Conservation (phyloP, 1,139 yeast genomes). For the Blastobotrys ciferrii region DNA sequence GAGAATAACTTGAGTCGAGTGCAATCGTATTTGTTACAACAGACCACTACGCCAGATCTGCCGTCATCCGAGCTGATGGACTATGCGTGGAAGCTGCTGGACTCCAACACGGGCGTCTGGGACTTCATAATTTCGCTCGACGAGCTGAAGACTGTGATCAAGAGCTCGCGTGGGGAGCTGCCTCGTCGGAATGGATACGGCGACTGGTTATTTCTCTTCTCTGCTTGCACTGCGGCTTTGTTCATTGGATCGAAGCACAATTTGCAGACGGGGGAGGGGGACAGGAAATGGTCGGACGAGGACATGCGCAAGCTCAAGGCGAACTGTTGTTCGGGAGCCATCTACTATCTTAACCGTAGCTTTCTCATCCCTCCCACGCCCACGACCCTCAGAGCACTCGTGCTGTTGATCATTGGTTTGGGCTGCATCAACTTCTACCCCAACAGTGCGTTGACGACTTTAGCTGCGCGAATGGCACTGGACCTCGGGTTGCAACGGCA, state of each 20-base stretch:
- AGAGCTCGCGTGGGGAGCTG: not conserved
- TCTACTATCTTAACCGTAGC: not conserved
- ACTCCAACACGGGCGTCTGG: not conserved
- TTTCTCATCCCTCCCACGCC: not conserved
- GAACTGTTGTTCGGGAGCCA: not conserved
- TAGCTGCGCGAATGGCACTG: constrained; percentile 58
- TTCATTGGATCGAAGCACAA: not conserved
- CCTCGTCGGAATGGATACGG: not conserved
- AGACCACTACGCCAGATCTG: not conserved
- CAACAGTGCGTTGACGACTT: constrained; percentile 33
- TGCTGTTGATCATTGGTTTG: not conserved
- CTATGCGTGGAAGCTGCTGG: not conserved
- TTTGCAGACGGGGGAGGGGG: not conserved
- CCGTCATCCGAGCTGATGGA: not conserved
- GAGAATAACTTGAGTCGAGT: not conserved
- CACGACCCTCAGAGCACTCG: not conserved
- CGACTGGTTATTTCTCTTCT: not conserved
- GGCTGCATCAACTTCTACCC: not conserved
- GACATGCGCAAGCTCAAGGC: not conserved
- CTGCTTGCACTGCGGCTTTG: not conserved
- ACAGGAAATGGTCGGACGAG: not conserved
- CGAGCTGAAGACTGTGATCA: not conserved
- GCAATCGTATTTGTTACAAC: not conserved
- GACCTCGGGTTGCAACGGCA: constrained; percentile 64
- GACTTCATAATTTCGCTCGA: not conserved